These are phyloP conservation scores for Calocybe indica DNA, from an alignment of 768 basidiomycete genomes.

Conservation along the genomic window DNA sequence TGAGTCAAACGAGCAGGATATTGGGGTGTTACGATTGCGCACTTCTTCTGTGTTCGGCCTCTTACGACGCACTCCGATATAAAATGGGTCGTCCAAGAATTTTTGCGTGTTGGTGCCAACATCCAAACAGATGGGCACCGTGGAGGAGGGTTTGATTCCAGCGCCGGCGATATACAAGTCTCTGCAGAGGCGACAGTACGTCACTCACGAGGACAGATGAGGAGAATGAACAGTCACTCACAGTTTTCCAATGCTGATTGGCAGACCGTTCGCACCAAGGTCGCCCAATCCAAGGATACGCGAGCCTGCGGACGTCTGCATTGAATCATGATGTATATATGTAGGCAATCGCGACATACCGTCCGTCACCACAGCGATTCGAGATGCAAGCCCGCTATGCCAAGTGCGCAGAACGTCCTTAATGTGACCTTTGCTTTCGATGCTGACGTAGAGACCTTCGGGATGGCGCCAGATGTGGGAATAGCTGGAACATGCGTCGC, in stretches of 20 bases:
- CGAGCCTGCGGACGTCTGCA: constrained; percentile 33
- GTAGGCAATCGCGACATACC: constrained; percentile 32
- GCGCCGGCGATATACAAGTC: constrained; percentile 70
- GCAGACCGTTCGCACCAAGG: constrained; percentile 41
- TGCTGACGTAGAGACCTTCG: constrained; percentile 57
- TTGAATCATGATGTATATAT: neutral
- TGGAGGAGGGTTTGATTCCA: constrained; percentile 50
- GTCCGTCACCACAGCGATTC: constrained; percentile 77
- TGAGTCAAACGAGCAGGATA: neutral
- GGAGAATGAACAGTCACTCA: constrained; percentile 21
- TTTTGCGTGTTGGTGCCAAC: constrained; percentile 71
- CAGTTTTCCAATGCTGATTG: constrained; percentile 73
- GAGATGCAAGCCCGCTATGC: constrained; percentile 36
- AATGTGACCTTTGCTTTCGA: constrained; percentile 62
- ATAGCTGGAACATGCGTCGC: constrained; percentile 68
- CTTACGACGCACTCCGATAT: constrained; percentile 61
- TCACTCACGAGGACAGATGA: neutral
- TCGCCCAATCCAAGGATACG: constrained; percentile 68
- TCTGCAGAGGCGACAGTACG: constrained; percentile 18
- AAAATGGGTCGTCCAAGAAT: constrained; percentile 66
- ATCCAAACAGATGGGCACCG: constrained; percentile 65
- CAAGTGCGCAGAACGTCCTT: constrained; percentile 49
- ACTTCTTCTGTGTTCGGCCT: constrained; percentile 42
- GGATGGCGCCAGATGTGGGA: constrained; percentile 64
- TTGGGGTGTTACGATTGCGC: neutral